These are phyloP conservation scores for Lotmaria passim DNA, from an alignment of 208 protist species.

Conservation along the genomic window DNA sequence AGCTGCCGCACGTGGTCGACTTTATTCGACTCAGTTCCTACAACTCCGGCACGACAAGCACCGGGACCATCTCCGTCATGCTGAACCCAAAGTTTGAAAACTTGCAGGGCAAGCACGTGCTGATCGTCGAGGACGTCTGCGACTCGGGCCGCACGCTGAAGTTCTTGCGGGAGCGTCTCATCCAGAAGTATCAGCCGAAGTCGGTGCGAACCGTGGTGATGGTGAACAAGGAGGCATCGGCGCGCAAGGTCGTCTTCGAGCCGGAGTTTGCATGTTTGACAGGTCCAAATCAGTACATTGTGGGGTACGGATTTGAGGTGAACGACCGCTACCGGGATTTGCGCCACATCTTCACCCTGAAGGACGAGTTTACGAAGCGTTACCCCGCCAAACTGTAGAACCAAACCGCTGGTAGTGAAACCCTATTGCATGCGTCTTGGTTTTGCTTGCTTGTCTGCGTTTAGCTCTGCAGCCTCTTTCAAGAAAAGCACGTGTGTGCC, in stretches of 20 bases:
- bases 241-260: conserved; percentile 59
- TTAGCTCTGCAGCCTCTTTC: too few relatives aligned
- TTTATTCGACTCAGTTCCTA: conserved; percentile 88
- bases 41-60: conserved; percentile 65
- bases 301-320: conserved; percentile 94
- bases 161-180: conserved; percentile 58
- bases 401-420: conserved; percentile 11
- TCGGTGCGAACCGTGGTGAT: conserved; percentile 77
- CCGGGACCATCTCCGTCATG: conserved; percentile 64
- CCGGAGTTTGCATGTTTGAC: conserved; percentile 71
- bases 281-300: conserved; percentile 82
- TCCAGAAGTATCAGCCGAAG: conserved; percentile 51
- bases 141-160: conserved; percentile 83
- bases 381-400: conserved; percentile 67
- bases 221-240: conserved; percentile 74
- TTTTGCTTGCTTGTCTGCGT: background rate
- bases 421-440: conserved; percentile 23
- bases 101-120: conserved; percentile 80
- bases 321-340: conserved; percentile 86
- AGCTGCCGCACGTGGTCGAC: conserved; percentile 80
- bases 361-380: conserved; percentile 58
- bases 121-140: conserved; percentile 91
- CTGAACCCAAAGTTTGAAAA: conserved; percentile 59
- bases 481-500: too few relatives aligned
- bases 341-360: conserved; percentile 82